Conservation (phyloP, 2,329 filamentous ascomycete genomes). For the Penicillium sp. region DNA sequence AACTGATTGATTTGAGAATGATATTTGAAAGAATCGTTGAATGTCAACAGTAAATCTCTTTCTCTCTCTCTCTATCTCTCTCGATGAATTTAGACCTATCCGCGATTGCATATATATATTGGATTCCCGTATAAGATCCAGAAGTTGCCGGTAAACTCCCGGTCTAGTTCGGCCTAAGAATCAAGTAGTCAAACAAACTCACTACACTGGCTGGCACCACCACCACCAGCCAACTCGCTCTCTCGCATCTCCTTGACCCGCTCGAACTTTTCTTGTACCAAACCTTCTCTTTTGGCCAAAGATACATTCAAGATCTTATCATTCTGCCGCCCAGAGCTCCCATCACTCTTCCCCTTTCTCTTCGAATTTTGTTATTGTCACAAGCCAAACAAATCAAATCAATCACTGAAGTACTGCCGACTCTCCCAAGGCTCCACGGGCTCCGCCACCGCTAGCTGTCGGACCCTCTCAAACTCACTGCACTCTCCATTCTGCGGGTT, state of each 20-base stretch:
- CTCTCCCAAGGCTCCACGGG: conserved; percentile 16
- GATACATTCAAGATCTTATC: background rate
- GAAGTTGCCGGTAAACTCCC: background rate
- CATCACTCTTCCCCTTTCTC: background rate
- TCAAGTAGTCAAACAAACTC: background rate
- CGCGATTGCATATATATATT: background rate
- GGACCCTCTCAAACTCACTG: conserved; percentile 11
- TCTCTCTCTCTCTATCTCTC: no score
- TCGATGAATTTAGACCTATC: background rate
- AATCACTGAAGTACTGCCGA: conserved; percentile 22
- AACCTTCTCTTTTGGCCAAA: background rate
- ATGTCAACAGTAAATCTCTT: background rate
- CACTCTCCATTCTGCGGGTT: conserved; percentile 24
- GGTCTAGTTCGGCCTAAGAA: background rate
- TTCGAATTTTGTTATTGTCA: background rate
- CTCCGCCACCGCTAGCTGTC: conserved; percentile 36
- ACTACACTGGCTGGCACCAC: background rate
- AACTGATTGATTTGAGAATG: background rate
- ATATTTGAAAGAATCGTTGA: background rate
- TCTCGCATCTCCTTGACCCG: background rate
- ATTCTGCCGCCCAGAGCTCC: background rate
- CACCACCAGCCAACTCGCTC: background rate
- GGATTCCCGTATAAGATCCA: background rate
- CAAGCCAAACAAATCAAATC: conserved; percentile 4
- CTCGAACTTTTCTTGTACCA: background rate